Conservation (phyloP, 2,329 filamentous ascomycete species). For the Chalara sp. region DNA sequence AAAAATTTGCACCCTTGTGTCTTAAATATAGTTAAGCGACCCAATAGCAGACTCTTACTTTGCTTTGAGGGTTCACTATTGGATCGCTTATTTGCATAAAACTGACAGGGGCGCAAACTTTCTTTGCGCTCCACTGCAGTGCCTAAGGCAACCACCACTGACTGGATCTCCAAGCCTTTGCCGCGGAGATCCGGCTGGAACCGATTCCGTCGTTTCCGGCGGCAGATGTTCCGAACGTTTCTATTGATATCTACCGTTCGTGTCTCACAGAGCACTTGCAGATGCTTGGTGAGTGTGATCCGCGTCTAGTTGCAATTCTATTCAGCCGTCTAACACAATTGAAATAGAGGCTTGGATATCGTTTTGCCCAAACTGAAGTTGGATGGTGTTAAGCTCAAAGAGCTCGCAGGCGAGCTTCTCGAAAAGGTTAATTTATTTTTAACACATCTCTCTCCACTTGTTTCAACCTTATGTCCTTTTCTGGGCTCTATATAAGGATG, state of each 20-base stretch:
- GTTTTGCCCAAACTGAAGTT: constrained; percentile 4
- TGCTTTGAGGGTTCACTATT: no score
- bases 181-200: neutral
- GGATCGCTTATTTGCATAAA: no score
- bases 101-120: no score
- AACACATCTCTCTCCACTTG: constrained; percentile 22
- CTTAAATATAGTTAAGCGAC: no score
- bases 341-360: constrained; percentile 3
- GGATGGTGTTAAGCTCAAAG: neutral
- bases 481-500: constrained; percentile 45
- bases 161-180: constrained; percentile 1
- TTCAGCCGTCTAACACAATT: neutral
- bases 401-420: constrained; percentile 1
- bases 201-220: neutral
- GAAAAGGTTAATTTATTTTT: neutral
- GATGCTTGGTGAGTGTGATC: constrained; percentile 1
- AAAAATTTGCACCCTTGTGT: no score
- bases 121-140: no score
- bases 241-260: constrained; percentile 3
- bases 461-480: constrained; percentile 54
- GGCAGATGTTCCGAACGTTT: constrained; percentile 2
- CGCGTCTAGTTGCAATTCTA: constrained; percentile 2
- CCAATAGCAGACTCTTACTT: no score
- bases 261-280: constrained; percentile 1
- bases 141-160: constrained; percentile 1